Evolutionary conservation across 2,329 filamentous ascomycete species (phyloP), one percentile per base, ranked within the genome.

Genomic region (Nothomitra cinnamomea): DNA sequence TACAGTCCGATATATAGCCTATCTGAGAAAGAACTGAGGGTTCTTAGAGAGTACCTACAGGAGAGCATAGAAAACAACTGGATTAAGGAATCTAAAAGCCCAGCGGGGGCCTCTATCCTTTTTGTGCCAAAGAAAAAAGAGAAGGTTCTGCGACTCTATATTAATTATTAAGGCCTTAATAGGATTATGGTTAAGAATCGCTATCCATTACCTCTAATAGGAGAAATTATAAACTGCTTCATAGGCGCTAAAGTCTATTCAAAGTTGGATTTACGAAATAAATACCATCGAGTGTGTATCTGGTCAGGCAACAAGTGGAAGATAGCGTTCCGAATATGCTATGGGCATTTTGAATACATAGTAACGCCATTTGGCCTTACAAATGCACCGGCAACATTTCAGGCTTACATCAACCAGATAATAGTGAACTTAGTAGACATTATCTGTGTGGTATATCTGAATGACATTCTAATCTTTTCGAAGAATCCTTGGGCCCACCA

Each of bases 201-300:
- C 3, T 65, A 66, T 40, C 57, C 53, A 0, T 13, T 65, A 5
- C 61, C 57, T 0, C 43, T 62, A 15, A 62, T 64, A 22, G 50
- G 58, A 8, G 57, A 65, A 22, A 58, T 57, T 2, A 50, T 63
- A 3, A 50, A 58, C 28, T n/a, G 54, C 1, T 36, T 70, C 5
- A 24, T 48, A 2, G 52, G 57, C 28, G 58, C 57, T 2, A 57
- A 59, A 35, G 60, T 55, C 25, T 65, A 64, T 50, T 66, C 60
- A 22, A 68, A 64, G 42, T 57, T 70, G 15, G 58, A 66, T 56
- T 54, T 64, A 1, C 62, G 63, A 56, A 57, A 59, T 24, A 55
- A 55, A 10, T 70, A 65, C 57, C 61, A 70, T 43, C 41, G 59
- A 1, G 62, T 69, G 1, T 28, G 57, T 8, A 67, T 70, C 19